Base-by-base conservation (phyloP, 2,329 filamentous ascomycete species). In the Aphanocladium album region DNA sequence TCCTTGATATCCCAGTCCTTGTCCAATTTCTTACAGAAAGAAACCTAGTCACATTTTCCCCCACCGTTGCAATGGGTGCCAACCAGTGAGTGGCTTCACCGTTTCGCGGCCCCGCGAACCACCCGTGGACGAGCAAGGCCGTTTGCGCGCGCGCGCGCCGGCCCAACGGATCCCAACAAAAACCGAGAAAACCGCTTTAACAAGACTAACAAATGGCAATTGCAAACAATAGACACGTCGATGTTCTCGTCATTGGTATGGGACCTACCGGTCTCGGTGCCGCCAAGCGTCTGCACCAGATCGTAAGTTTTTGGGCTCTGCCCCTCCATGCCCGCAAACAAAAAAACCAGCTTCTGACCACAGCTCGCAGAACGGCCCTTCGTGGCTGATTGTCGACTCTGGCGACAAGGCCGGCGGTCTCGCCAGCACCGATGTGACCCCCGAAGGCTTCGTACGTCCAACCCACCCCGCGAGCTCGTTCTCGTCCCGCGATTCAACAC, bases 381-480 rank as follows among this genome's bases (percentile, higher is more conserved):
- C 93, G 72, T 99, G 95, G 95, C 76, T 98, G 82, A 96, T 99
- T 72, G 82, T 98, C 67, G 95, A 99, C 79, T 88, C 90, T 61
- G 92, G 90, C 73, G 89, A 96, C 76, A 95, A 87, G 71, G 92
- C 95, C 53, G 95, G 95, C 77, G 95, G 95, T 82, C 88, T 99
- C 71, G 95, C 95, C 68, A 93, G 93, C 57, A 99, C 95, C 63
- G 95, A 99, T 76, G 84, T 91, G 69, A 98, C 95, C 45, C 89
- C 90, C 60, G 95, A 99, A 79, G 95, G 93, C 75, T 98, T 98
- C 80, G 93, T 97, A 85, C 80, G 92, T 91, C n/a, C n/a, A n/a
- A n/a, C n/a, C n/a, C n/a, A n/a, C n/a, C n/a, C n/a, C n/a, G n/a
- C n/a, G n/a, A n/a, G n/a, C n/a, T n/a, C n/a, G n/a, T n/a, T n/a